Base-by-base conservation (phyloP, 2,329 filamentous ascomycete species). In the Rhynchosporium agropyri region DNA sequence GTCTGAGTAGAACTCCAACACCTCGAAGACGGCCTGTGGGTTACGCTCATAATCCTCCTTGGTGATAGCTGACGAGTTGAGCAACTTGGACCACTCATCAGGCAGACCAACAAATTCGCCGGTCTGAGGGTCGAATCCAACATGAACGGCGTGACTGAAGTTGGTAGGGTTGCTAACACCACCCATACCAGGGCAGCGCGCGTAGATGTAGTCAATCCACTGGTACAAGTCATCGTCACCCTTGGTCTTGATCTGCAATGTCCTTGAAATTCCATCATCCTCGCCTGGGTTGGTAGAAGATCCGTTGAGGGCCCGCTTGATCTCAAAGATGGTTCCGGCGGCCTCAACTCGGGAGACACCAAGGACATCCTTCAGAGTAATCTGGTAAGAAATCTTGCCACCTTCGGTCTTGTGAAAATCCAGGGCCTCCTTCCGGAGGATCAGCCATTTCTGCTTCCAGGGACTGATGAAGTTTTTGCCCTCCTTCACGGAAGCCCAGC, bases 1-100 rank as follows among this genome's bases (percentile, higher is more conserved):
- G 76, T 92, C 90, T 1, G 90, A 91, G 78, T 93, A 94, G 78
- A 94, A 94, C 75, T 93, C 89, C 20, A 94, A 80, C 50, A 92
- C 90, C 74, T 94, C 90, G 61, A 92, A 88, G 31, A 87, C 89
- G 63, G 87, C 92, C 79, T 94, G 89, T 4, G 95, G 95, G 73
- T 99, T 97, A 74, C 95, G 93, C 78, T 96, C 92, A 77, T 98
- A 98, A 76, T 99, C 95, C 73, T 99, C 95, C 78, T 97, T 97
- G 64, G 95, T 98, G 73, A 99, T 95, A 63, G 95, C 95, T 2
- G 95, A 98, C 8, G 92, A 93, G 73, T 95, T 98, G 69, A 99
- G 83, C 58, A 99, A 83, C 77, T 96, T 96, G 74, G 96, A 95
- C 95, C 95, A 99, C 80, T 99, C 95, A 4, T 92, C 89, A 1